Evolutionary conservation across 495 filamentous ascomycete genomes (phyloP).

Genomic region (Trichoderma gamsii): DNA sequence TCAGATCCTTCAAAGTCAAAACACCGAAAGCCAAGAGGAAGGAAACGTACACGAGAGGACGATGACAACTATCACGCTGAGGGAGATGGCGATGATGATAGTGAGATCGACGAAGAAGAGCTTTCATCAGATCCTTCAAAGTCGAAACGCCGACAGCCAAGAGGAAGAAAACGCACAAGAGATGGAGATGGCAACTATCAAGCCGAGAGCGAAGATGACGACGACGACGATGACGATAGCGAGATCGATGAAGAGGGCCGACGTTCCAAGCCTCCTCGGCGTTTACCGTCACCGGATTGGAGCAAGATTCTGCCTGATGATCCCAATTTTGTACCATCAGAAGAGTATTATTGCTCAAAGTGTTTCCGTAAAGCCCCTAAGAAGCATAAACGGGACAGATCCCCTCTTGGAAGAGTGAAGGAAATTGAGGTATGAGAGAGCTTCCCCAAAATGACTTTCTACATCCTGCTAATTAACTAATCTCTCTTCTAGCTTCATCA

Average conservation of each 20-base stretch:
- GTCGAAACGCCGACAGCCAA: background rate
- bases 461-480: background rate
- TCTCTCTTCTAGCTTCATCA: background rate
- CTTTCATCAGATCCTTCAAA: background rate
- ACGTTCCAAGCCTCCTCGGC: background rate
- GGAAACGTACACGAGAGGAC: background rate
- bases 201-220: background rate
- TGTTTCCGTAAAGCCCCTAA: slow-evolving; percentile 8
- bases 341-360: background rate
- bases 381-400: background rate
- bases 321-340: background rate
- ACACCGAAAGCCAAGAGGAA: background rate
- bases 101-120: background rate
- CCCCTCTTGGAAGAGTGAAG: background rate
- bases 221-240: background rate
- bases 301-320: background rate
- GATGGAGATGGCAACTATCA: background rate
- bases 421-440: background rate
- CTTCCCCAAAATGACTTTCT: background rate
- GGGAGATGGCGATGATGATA: background rate
- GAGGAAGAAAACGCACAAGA: background rate
- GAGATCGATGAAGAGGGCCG: background rate
- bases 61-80: background rate
- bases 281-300: background rate
- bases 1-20: background rate